Evolutionary conservation across 352 stramenopile genomes (phyloP), one percentile per base, ranked within the genome.

Genomic region (Pythium aquatile): DNA sequence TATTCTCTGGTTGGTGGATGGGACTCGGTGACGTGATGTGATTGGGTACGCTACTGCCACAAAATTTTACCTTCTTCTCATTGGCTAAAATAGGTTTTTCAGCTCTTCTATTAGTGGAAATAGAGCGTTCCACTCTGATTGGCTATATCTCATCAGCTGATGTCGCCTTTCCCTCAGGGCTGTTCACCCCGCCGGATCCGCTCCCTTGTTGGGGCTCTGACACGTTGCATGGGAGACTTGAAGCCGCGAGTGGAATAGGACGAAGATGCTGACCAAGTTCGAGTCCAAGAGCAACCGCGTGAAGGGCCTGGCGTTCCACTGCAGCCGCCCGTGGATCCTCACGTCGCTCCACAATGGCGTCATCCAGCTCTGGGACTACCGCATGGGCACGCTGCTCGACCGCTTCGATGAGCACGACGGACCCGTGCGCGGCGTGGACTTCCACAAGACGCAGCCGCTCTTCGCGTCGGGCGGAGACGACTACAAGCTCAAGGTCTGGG

Each of bases 401-500:
- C 88, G 96, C 69, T 99, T 99, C 73, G 97, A 99, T 74, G 98
- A 99, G 77, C 97, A 99, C 85, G 97, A 99, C 66, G 98, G 97
- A 0, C 98, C 98, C 20, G 98, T 99, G 54, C 94, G 98, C 59
- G 97, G 97, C 56, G 97, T 99, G 4, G 97, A 99, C 78, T 99
- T 99, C 72, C 97, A 99, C 83, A 83, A 96, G 55, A 91, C 90
- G 29, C 97, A 99, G 76, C 97, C 97, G 47, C 85, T 99, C 16
- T 99, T 99, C 64, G 97, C 99, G 16, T 99, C 96, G 16, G 98
- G 98, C 24, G 97, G 97, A 28, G 98, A 99, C 74, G 98, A 99
- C 79, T 99, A 99, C 94, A 99, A 99, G 78, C 98, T 99, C 70
- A 99, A 99, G 83, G 97, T 99, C 24, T 99, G 98, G 97, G 97